phyloP scores from a whole-genome alignment of 495 filamentous ascomycete species.

The Tirmania nivea region DNA sequence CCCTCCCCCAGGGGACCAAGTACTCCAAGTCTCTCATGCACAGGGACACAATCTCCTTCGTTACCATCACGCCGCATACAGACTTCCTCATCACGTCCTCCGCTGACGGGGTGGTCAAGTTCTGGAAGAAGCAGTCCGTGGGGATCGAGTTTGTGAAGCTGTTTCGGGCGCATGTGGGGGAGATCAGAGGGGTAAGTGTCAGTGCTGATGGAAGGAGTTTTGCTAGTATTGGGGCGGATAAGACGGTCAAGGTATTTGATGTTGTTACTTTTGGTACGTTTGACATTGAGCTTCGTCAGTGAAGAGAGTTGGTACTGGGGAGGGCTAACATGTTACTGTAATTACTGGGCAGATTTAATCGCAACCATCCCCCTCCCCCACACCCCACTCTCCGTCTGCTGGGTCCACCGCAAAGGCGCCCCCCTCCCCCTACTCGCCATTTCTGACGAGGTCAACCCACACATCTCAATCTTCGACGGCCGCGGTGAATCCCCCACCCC shows the following conservation, averaged over 20 bases:
- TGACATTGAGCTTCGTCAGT: neutral
- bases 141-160: slow-evolving; percentile 96
- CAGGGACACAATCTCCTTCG: slow-evolving; percentile 73
- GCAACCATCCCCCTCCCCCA: slow-evolving; percentile 56
- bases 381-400: slow-evolving; percentile 62
- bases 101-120: slow-evolving; percentile 83
- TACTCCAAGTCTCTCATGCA: slow-evolving; percentile 99
- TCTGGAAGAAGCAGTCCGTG: slow-evolving; percentile 90
- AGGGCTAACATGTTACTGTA: slow-evolving; percentile 9
- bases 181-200: slow-evolving; percentile 59
- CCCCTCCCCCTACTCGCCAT: slow-evolving; percentile 72
- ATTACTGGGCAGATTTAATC: slow-evolving; percentile 40
- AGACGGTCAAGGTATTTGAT: slow-evolving; percentile 87
- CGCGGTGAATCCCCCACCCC: slow-evolving; percentile 52
- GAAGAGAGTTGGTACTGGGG: neutral
- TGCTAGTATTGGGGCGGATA: slow-evolving; percentile 69
- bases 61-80: slow-evolving; percentile 67
- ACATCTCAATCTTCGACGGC: slow-evolving; percentile 71
- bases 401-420: slow-evolving; percentile 74
- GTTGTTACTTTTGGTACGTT: slow-evolving; percentile 64
- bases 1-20: slow-evolving; percentile 56
- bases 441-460: slow-evolving; percentile 52
- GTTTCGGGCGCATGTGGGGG: slow-evolving; percentile 72
- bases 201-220: slow-evolving; percentile 86
- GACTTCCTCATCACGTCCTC: slow-evolving; percentile 91